Evolutionary conservation across 208 protist genomes (phyloP).

Genomic region (Trypanosoma caninum): DNA sequence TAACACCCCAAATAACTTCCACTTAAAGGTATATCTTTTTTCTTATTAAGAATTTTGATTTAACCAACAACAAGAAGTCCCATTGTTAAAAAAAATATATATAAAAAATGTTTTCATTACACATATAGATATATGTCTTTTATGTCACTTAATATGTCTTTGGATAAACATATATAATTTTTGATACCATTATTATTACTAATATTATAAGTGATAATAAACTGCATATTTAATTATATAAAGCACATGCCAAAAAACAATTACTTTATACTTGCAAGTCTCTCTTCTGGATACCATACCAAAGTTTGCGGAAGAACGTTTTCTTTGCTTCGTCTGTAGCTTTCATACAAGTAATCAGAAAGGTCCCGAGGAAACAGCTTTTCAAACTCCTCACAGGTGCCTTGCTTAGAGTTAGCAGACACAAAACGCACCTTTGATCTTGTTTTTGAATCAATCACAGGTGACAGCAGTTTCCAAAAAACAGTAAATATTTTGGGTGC

Average conservation of each 20-base stretch:
- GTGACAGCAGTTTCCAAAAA: slow-evolving; percentile 69
- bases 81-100: slow-evolving; percentile 1
- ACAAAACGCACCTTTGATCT: slow-evolving; percentile 73
- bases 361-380: slow-evolving; percentile 58
- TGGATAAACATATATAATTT: background rate
- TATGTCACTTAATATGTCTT: too few relatives aligned
- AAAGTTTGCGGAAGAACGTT: slow-evolving; percentile 35
- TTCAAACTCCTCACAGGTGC: slow-evolving; percentile 50
- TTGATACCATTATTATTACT: background rate
- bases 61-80: slow-evolving; percentile 1
- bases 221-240: too few relatives aligned
- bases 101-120: too few relatives aligned
- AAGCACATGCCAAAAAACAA: background rate
- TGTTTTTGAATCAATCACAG: slow-evolving; percentile 76
- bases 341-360: slow-evolving; percentile 61
- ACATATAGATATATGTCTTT: too few relatives aligned
- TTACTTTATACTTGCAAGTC: slow-evolving; percentile 28
- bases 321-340: slow-evolving; percentile 67
- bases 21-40: too few relatives aligned
- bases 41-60: background rate
- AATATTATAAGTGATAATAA: background rate
- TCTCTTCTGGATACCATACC: slow-evolving; percentile 71
- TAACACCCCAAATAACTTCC: too few relatives aligned
- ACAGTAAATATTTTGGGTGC: slow-evolving; percentile 71
- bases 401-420: slow-evolving; percentile 65